Evolutionary conservation across 257 asterid genomes (phyloP), one percentile per base, ranked within the genome.

Genomic region (Solanum peruvianum): DNA sequence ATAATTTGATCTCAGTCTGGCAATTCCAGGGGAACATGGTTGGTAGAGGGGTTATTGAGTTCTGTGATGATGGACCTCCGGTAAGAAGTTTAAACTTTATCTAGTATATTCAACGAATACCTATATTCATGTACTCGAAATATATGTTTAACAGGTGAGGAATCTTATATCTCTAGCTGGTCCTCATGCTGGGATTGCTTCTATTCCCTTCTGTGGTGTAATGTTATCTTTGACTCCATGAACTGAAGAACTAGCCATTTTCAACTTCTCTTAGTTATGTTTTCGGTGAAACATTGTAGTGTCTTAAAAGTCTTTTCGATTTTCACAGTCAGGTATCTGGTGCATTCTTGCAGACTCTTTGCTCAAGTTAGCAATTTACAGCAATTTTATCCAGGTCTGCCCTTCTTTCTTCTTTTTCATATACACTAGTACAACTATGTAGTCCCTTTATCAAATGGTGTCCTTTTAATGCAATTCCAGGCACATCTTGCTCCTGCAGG

Each of bases 121-220:
- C 56, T 78, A 25, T 27, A 37, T 82, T 66, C 20, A 72, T 62
- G 29, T 44, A 66, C 16, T 84, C 4, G 14, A 64, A 45, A 84
- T 42, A 41, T 85, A 64, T 87, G 84, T 29, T 29, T 87, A 84
- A 88, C 95, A 97, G 99, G 99, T 97, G 91, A 92, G 90, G 86
- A 97, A 94, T 90, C 86, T 95, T 23, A 90, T 97, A 85, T 97
- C 99, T 85, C 92, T 97, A 88, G 98, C 95, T 33, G 99, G 98
- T 67, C 99, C 99, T 86, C 99, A 95, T 89, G 98, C 99, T 15
- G 99, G 99, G 86, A 94, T 94, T 86, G 97, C 99, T 83, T 92
- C 99, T 73, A 80, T 94, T 89, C 98, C 98, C 44, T 86, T 95
- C 8, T 97, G 99, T 80, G 95, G 93, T 83, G 99, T 97, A 90